Evolutionary conservation across 257 asterid genomes (phyloP), one percentile per base, ranked within the genome.

Genomic region (Thymus quinquecostatus): DNA sequence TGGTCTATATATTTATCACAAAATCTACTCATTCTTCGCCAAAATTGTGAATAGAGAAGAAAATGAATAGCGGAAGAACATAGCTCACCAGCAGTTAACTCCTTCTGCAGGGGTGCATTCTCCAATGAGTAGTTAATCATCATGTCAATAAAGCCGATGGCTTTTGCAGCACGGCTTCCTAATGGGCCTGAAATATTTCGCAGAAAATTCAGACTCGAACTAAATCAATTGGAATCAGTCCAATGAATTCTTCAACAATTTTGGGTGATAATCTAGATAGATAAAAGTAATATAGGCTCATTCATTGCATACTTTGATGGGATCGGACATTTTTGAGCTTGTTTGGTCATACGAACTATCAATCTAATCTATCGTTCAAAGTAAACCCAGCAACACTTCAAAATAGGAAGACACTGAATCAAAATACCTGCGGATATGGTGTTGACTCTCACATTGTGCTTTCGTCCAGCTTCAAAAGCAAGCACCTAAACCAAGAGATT

Each of bases 121-220:
- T 91, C 96, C 72, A 77, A 51, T 1, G 99, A 91, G 72, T 95
- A 95, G 82, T 95, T 89, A 34, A 95, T 95, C 98, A 95, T 92
- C 98, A 89, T 92, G 80, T 95, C 99, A 53, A 95, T 92, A 75
- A 95, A 95, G 34, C 98, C 99, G 43, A 95, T 95, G 71, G 98
- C 99, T 84, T 95, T 95, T n/a, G 99, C 98, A 61, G 99, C 98
- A 49, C 99, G 98, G 76, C 99, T 94, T 82, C 99, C 82, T 59
- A 94, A 67, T 21, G 97, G 99, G 60, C 99, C 99, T 94, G 87
- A 29, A 80, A 75, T 33, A 21, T 21, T 21, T 21, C 21, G 21
- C 21, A 21, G 21, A 21, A 21, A 21, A 21, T 21, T 21, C 21
- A 21, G 21, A 21, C 21, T 21, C 21, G 21, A 21, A 21, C 21